These are phyloP conservation scores for Aspergillus sp. DNA, from an alignment of 2,329 filamentous ascomycete species.

Conservation along the genomic window DNA sequence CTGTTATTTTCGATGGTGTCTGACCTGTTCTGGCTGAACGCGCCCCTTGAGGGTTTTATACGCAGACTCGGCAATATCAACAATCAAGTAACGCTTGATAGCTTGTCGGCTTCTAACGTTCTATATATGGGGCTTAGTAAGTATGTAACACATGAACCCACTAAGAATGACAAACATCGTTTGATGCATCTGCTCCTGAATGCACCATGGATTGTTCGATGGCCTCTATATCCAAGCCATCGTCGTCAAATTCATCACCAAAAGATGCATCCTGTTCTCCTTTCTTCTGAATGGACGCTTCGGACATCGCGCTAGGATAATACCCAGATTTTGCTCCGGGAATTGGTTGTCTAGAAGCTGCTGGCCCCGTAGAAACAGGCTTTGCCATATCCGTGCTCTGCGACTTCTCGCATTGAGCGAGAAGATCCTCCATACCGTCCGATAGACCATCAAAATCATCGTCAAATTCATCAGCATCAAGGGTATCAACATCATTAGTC, in stretches of 20 bases:
- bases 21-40: conserved; percentile 70
- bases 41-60: conserved; percentile 67
- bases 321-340: conserved; percentile 3
- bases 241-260: conserved; percentile 73
- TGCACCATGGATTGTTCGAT: conserved; percentile 63
- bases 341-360: conserved; percentile 21
- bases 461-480: conserved; percentile 61
- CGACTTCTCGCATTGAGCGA: conserved; percentile 57
- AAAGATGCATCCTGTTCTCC: conserved; percentile 43
- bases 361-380: conserved; percentile 12
- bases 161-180: conserved; percentile 61
- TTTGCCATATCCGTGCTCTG: conserved; percentile 19
- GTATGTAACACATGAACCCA: conserved; percentile 32
- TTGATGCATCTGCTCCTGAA: conserved; percentile 71
- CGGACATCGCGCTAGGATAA: neutral
- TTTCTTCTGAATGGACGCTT: conserved; percentile 10
- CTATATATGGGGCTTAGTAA: conserved; percentile 71
- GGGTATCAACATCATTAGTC: conserved; percentile 3
- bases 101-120: conserved; percentile 65
- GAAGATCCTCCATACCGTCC: conserved; percentile 60
- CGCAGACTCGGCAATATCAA: conserved; percentile 68
- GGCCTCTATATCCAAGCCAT: conserved; percentile 61
- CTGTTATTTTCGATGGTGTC: conserved; percentile 18
- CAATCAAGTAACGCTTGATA: conserved; percentile 85
- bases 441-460: conserved; percentile 66